Conservation (phyloP, 1,139 yeast species). For the Pichia sp. region DNA sequence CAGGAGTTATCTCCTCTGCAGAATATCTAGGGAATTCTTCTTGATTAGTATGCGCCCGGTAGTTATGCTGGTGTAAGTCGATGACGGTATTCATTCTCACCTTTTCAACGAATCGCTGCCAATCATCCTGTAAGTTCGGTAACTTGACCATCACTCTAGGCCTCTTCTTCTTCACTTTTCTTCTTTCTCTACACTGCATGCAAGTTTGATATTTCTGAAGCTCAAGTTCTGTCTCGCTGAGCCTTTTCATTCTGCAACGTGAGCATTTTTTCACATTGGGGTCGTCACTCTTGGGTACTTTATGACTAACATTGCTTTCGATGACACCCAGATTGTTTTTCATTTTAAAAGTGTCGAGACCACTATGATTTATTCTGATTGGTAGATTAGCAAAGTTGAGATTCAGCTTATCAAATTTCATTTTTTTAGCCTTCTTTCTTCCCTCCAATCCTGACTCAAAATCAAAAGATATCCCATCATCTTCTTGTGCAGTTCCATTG, state of each 20-base stretch:
- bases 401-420: not conserved
- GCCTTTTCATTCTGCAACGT: conserved; percentile 33
- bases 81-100: conserved; percentile 27
- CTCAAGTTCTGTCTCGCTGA: conserved; percentile 26
- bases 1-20: conserved; percentile 25
- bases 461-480: no score
- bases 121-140: conserved; percentile 28
- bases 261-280: conserved; percentile 30
- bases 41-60: conserved; percentile 26
- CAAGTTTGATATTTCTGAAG: conserved; percentile 35
- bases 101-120: conserved; percentile 26
- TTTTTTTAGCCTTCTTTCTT: not conserved
- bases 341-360: no score
- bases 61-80: conserved; percentile 30
- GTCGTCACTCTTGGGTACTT: not conserved
- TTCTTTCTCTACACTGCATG: conserved; percentile 30
- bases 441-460: no score
- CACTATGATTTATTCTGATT: not conserved
- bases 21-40: conserved; percentile 27
- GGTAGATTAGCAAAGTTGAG: not conserved
- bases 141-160: conserved; percentile 22
- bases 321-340: no score
- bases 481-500: no score
- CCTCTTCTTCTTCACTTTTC: conserved; percentile 29
- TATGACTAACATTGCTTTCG: not conserved